Evolutionary conservation across 768 basidiomycete genomes (phyloP).

Genomic region (Amyloporia xantha): DNA sequence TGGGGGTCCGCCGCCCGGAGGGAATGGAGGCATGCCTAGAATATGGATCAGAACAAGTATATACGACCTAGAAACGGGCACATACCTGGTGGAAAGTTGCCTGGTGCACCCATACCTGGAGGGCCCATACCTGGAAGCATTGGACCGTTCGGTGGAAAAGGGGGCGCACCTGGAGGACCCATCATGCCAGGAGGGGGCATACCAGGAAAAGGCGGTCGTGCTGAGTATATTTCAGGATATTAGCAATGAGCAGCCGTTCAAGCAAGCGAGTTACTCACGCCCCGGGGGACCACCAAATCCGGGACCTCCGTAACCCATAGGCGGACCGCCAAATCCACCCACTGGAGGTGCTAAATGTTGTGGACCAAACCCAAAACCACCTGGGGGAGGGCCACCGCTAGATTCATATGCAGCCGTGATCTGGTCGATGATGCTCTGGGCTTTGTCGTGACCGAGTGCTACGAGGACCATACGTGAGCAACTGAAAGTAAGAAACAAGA

Average conservation of each 20-base stretch:
- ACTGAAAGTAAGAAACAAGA: background rate
- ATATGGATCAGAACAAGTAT: background rate
- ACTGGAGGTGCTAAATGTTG: slow-evolving; percentile 54
- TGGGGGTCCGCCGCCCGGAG: slow-evolving; percentile 25
- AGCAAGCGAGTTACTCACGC: slow-evolving; percentile 13
- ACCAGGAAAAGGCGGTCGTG: slow-evolving; percentile 66
- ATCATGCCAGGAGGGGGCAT: slow-evolving; percentile 43
- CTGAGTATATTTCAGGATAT: no score
- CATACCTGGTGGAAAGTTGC: slow-evolving; percentile 20
- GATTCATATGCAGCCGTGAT: slow-evolving; percentile 92
- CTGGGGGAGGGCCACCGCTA: slow-evolving; percentile 78
- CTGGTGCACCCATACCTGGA: slow-evolving; percentile 29
- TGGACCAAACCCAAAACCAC: slow-evolving; percentile 82
- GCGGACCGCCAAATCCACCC: slow-evolving; percentile 43
- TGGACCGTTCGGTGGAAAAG: slow-evolving; percentile 63
- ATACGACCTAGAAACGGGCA: background rate
- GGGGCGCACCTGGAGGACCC: slow-evolving; percentile 55
- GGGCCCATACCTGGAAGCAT: slow-evolving; percentile 33
- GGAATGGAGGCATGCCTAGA: slow-evolving; percentile 36
- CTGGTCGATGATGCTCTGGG: slow-evolving; percentile 97
- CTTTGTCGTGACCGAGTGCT: slow-evolving; percentile 94
- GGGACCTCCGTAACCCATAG: slow-evolving; percentile 42
- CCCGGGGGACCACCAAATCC: slow-evolving; percentile 48
- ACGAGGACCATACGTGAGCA: slow-evolving; percentile 12
- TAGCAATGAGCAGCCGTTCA: background rate